A percentile compares a stretch with the other conserved stretches of the same genome.
These are phyloP conservation scores for Beauveria bassiana DNA, from an alignment of 2,329 filamentous ascomycete genomes.

Conservation along the genomic window DNA sequence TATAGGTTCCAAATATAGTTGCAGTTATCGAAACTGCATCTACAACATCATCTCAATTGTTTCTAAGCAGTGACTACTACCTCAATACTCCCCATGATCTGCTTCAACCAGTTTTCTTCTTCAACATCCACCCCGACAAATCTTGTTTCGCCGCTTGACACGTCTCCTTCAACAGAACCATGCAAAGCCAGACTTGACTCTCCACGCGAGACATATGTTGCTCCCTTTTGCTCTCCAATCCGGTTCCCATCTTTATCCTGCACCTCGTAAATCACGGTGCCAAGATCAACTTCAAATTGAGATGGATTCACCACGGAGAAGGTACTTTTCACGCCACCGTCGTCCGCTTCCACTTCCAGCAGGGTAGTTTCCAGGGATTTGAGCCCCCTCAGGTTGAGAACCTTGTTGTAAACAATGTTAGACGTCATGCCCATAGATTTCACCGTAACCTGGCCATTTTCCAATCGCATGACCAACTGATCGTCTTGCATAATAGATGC, in stretches of 20 bases:
- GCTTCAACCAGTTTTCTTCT: constrained; percentile 5
- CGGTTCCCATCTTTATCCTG: not conserved
- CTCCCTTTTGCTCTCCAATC: constrained; percentile 2
- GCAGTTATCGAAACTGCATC: not conserved
- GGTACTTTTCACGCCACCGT: not conserved
- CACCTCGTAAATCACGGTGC: constrained; percentile 4
- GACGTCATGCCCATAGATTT: constrained; percentile 8
- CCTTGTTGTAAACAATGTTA: constrained; percentile 2
- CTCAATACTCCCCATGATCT: not conserved
- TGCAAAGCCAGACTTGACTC: not conserved
- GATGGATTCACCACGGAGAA: constrained; percentile 1
- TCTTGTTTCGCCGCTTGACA: not conserved
- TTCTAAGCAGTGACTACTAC: not conserved
- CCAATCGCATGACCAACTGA: not conserved
- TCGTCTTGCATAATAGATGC: constrained; percentile 3
- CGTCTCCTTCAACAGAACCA: not conserved
- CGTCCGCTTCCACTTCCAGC: not conserved
- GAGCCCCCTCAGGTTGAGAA: not conserved
- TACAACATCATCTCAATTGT: not conserved
- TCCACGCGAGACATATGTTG: not conserved
- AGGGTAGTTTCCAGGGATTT: not conserved
- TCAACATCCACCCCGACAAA: constrained; percentile 6
- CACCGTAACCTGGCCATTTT: constrained; percentile 4
- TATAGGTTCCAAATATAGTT: not conserved
- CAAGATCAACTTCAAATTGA: constrained; percentile 8